Evolutionary conservation across 352 stramenopile genomes (phyloP).

Genomic region (Globisporangium spinosum): DNA sequence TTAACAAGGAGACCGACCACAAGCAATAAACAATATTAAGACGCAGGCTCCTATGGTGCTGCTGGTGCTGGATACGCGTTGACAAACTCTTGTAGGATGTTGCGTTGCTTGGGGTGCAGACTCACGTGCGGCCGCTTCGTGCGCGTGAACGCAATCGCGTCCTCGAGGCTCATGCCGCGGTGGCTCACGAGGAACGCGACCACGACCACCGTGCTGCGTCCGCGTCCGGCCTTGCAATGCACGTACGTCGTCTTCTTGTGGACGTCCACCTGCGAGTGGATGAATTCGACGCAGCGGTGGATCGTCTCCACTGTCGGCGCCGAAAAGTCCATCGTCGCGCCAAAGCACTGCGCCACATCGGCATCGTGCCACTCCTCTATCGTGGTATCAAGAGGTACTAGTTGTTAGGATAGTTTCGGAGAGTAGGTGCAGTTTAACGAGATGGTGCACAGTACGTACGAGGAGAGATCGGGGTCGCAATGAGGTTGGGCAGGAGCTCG

Average conservation of each 20-base stretch:
- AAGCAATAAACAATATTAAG: background rate
- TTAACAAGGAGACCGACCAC: background rate
- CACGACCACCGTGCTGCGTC: constrained; percentile 69
- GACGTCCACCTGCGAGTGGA: constrained; percentile 53
- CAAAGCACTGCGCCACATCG: constrained; percentile 57
- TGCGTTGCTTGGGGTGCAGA: constrained; percentile 54
- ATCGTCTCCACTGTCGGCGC: constrained; percentile 65
- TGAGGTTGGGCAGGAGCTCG: constrained; percentile 63
- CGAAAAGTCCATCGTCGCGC: constrained; percentile 61
- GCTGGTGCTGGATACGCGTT: constrained; percentile 1
- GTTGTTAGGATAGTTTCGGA: too few relatives aligned
- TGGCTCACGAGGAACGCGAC: constrained; percentile 67
- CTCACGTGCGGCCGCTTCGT: constrained; percentile 59
- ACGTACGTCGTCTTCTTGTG: constrained; percentile 64
- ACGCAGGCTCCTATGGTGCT: background rate
- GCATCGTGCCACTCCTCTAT: constrained; percentile 52
- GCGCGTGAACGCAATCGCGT: constrained; percentile 50
- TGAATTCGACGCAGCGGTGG: constrained; percentile 56
- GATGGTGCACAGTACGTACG: constrained; percentile 18
- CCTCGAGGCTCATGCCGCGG: constrained; percentile 50
- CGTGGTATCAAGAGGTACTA: background rate
- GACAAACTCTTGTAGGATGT: constrained; percentile 43
- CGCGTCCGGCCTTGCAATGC: constrained; percentile 78
- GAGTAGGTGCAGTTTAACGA: background rate
- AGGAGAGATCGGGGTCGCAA: constrained; percentile 56